phyloP scores from a whole-genome alignment of 2,329 filamentous ascomycete genomes.

The Blumeria hordei region DNA sequence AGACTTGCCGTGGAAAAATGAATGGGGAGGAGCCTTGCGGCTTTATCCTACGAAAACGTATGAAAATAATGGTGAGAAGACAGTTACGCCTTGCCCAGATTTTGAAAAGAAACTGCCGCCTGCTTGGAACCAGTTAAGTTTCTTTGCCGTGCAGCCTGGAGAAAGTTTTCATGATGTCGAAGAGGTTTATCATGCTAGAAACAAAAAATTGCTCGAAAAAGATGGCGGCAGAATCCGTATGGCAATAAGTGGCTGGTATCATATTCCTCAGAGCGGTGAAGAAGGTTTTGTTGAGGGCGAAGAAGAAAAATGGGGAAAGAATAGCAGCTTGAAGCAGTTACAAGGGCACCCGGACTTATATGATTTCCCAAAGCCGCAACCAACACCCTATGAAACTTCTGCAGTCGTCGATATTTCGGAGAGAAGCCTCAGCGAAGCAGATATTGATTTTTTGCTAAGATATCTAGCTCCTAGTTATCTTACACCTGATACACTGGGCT shows the following conservation, averaged over 20 bases:
- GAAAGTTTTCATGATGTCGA: constrained; percentile 98
- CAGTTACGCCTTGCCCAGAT: constrained; percentile 60
- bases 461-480: constrained; percentile 81
- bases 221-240: constrained; percentile 66
- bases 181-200: constrained; percentile 63
- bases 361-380: constrained; percentile 47
- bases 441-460: constrained; percentile 72
- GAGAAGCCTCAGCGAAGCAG: constrained; percentile 44
- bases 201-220: constrained; percentile 32
- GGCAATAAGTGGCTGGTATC: constrained; percentile 98
- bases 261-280: constrained; percentile 87
- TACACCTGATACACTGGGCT: constrained; percentile 71
- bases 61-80: constrained; percentile 43
- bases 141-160: constrained; percentile 96
- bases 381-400: constrained; percentile 20
- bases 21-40: constrained; percentile 81
- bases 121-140: constrained; percentile 90
- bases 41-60: constrained; percentile 51
- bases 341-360: constrained; percentile 81
- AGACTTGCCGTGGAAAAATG: constrained; percentile 66
- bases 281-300: constrained; percentile 73
- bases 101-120: constrained; percentile 67
- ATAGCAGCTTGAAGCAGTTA: constrained; percentile 77
- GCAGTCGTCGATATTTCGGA: constrained; percentile 18
- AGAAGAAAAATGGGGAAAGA: constrained; percentile 69